Base-by-base conservation (phyloP, 805 yeast genomes). In the Ogataea populi-albae region DNA sequence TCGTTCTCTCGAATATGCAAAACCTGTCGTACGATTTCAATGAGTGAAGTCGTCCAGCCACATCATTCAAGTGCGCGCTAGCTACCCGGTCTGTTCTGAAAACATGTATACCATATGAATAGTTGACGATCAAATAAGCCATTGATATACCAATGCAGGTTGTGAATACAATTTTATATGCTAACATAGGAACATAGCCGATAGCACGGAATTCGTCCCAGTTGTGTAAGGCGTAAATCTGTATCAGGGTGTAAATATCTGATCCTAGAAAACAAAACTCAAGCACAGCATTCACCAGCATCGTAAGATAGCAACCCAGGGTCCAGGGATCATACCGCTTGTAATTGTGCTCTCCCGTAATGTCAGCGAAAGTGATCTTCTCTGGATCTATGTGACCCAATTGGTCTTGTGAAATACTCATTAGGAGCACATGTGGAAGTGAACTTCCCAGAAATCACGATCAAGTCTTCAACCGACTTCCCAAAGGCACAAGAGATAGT, bases 181-280 rank as follows among this genome's bases (percentile, higher is more conserved):
- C 62, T 7, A 51, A 16, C 3, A 54, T 32, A 3, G 65, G 64
- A 17, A 61, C 58, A 34, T 58, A 59, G 6, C 58, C 34, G 23
- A 60, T 59, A 6, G 60, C 47, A 30, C 55, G 62, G 30, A 49
- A 51, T 23, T 45, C 45, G 12, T 50, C 58, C 65, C 65, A 60
- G 34, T 49, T 49, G n/a, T 82, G 74, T 56, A 81, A 79, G 1
- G 83, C 93, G 47, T 86, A 65, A 26, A 87, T 71, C 47, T 75
- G 78, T 38, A 87, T 61, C 57, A 91, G 77, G 0, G 95, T 86
- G 63, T 85, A 87, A 17, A 86, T 68, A 64, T 87, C 96, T 2
- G 84, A 72, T 1, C 68, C 83, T 32, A 77, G 54, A 34, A 80
- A 64, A 1, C 78, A 68, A 11, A 76, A 54, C 29, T 78, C 68